Base-by-base conservation (phyloP, 208 protist species). In the Crithidia bombi region DNA sequence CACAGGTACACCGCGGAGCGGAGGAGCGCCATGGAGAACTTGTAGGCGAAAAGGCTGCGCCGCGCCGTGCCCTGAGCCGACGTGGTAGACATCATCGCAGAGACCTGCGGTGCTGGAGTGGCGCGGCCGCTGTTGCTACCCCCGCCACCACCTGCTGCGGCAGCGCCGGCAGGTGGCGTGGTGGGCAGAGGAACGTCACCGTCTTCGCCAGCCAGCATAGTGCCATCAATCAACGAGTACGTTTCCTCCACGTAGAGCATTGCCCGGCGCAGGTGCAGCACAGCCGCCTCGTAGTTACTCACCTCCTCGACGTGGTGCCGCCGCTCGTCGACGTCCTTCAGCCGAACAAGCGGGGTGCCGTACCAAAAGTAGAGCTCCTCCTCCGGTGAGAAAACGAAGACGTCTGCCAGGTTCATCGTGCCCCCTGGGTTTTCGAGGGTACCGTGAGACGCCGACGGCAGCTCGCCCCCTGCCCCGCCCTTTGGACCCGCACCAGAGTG, bases 181-280 rank as follows among this genome's bases (percentile, higher is more conserved):
- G 10, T 19, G 15, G 39, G 15, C 43, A 7, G 59, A 19, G 55
- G 30, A 26, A 50, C 32, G 28, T 73, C 56, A 10, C 56, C 67
- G 58, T 79, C 73, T 28, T 87, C 83, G 14, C 65, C 72, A 12
- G 69, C 78, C 46, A 88, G 58, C 55, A 84, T 65, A 19, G 66
- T 75, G 25, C 85, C 91, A 5, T 79, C 43, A 57, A 87, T 69
- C 32, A 96, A 47, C 44, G 93, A 85, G 73, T 94, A 94, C 43
- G 88, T 83, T 75, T 94, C 89, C 66, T 94, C 89, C 39, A 96
- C 52, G 63, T 92, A 96, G 3, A 92, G 73, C 89, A 96, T 90
- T 4, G 91, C 91, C 14, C 87, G 87, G 1, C 91, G 91, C 54
- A 96, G 73, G 64, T 74, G 73, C 28, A 92, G 66, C 28, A 90